Evolutionary conservation across 192 early-diverging fungal genomes (phyloP).

Genomic region (Linnemannia exigua): DNA sequence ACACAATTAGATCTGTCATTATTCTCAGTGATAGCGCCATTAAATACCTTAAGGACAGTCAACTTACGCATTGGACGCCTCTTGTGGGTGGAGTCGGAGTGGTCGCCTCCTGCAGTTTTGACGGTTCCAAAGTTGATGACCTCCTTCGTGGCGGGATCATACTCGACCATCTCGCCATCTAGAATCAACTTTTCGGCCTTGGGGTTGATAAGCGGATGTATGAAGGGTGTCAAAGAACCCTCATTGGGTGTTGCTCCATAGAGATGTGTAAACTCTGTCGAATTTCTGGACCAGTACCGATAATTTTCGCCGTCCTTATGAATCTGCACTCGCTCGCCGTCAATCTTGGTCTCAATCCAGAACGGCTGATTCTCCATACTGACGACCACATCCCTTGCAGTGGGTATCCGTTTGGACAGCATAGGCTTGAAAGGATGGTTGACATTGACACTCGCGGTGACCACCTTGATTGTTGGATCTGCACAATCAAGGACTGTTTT

Average conservation of each 20-base stretch:
- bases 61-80: constrained; percentile 64
- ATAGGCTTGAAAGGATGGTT: constrained; percentile 80
- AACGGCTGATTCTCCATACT: constrained; percentile 65
- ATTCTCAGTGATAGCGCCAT: too few species aligned
- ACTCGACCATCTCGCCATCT: constrained; percentile 88
- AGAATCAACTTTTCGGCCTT: constrained; percentile 75
- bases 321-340: constrained; percentile 83
- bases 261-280: constrained; percentile 77
- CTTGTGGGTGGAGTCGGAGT: constrained; percentile 51
- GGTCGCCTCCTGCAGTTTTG: constrained; percentile 74
- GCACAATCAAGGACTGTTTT: constrained; percentile 68
- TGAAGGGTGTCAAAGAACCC: constrained; percentile 70
- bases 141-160: constrained; percentile 69
- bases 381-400: constrained; percentile 61
- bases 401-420: constrained; percentile 67
- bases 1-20: too few species aligned
- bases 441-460: constrained; percentile 63
- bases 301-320: constrained; percentile 68
- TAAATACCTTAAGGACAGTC: neutral
- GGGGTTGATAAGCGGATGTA: constrained; percentile 65
- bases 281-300: constrained; percentile 72
- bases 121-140: constrained; percentile 81
- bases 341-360: constrained; percentile 88
- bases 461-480: constrained; percentile 59
- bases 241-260: constrained; percentile 72